These are phyloP conservation scores for Tympanopsis confertula DNA, from an alignment of 2,329 filamentous ascomycete genomes.

Conservation along the genomic window DNA sequence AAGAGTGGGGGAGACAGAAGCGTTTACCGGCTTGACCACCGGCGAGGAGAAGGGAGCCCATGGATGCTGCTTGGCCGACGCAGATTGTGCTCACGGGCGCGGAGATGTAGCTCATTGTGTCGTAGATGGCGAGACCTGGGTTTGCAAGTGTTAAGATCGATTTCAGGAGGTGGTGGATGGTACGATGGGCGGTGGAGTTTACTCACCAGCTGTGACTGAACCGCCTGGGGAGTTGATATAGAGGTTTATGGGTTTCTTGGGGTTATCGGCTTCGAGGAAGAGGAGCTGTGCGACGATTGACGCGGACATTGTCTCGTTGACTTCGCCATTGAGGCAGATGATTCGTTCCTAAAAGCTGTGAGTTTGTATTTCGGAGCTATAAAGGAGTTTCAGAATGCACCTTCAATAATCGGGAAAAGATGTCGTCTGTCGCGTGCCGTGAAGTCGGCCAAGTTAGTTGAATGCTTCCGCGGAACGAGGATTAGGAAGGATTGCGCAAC, in stretches of 20 bases:
- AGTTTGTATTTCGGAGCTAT: background rate
- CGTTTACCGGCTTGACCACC: constrained; percentile 77
- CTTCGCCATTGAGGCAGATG: constrained; percentile 80
- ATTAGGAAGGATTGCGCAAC: constrained; percentile 10
- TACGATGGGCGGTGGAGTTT: background rate
- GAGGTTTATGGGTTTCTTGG: constrained; percentile 87
- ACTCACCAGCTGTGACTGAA: constrained; percentile 66
- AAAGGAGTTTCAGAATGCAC: constrained; percentile 10
- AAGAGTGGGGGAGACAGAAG: constrained; percentile 82
- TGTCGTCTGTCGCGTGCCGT: constrained; percentile 24
- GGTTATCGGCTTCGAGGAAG: constrained; percentile 94
- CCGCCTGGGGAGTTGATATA: constrained; percentile 97
- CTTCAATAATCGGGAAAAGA: constrained; percentile 35
- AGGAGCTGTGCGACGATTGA: constrained; percentile 90
- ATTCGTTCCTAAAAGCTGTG: constrained; percentile 66
- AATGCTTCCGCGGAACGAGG: too few relatives aligned
- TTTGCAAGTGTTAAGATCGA: background rate
- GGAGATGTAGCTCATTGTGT: constrained; percentile 95
- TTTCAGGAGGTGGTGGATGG: background rate
- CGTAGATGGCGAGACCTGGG: constrained; percentile 74
- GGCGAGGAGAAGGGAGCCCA: constrained; percentile 81
- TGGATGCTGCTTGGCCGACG: constrained; percentile 84
- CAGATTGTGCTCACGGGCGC: constrained; percentile 91
- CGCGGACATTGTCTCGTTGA: constrained; percentile 84
- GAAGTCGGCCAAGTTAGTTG: constrained; percentile 6